Conservation (phyloP, 371 early-diverging fungal species). For the Nematocida ironsii region DNA sequence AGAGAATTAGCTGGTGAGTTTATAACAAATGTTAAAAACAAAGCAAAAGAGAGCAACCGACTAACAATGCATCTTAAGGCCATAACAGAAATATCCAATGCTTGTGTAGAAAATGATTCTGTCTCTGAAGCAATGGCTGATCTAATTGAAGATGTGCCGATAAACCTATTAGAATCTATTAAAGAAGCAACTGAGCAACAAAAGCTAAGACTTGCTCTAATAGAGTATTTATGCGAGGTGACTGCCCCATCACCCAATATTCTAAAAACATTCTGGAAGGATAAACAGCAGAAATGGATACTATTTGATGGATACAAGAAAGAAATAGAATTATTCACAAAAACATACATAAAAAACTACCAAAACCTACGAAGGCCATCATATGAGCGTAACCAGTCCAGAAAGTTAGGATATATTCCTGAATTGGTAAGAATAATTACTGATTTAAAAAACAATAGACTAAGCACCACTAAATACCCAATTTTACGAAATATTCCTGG, state of each 20-base stretch:
- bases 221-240: conserved; percentile 25
- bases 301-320: conserved; percentile 24
- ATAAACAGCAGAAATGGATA: not conserved
- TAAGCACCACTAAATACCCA: conserved; percentile 48
- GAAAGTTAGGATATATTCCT: conserved; percentile 66
- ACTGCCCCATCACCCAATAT: conserved; percentile 12
- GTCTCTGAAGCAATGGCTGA: conserved; percentile 54
- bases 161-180: conserved; percentile 5
- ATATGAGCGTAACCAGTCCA: conserved; percentile 25
- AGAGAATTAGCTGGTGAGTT: conserved; percentile 60
- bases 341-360: conserved; percentile 17
- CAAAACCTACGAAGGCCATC: not conserved
- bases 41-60: conserved; percentile 41
- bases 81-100: conserved; percentile 60
- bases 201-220: conserved; percentile 23
- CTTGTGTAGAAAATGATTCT: conserved; percentile 54
- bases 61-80: conserved; percentile 64
- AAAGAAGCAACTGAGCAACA: conserved; percentile 25
- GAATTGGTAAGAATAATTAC: conserved; percentile 56
- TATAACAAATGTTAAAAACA: conserved; percentile 65
- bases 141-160: conserved; percentile 39
- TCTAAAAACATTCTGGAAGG: conserved; percentile 49
- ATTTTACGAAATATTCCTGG: conserved; percentile 16
- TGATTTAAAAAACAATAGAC: conserved; percentile 46
- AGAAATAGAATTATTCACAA: conserved; percentile 50